Base-by-base conservation (phyloP, 441 rosid species). In the Arabidopsis lyrata region DNA sequence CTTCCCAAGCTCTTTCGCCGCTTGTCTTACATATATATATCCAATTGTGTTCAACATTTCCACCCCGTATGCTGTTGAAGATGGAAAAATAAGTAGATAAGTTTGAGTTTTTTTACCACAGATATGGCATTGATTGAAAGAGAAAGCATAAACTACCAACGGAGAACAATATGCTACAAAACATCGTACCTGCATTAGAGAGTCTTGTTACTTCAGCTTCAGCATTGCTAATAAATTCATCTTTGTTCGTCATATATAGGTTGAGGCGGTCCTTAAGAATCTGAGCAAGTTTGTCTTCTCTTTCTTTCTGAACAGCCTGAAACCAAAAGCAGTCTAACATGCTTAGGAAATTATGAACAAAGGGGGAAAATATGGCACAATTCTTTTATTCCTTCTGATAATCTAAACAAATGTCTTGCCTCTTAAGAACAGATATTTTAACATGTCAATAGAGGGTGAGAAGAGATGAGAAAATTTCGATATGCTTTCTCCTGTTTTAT, bases 1-100 rank as follows among this genome's bases (percentile, higher is more conserved):
- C 83, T 92, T 95, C 44, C 99, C 99, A 39, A 95, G 97, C 84
- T 95, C 99, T 84, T 90, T 95, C 20, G 99, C 99, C 8, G 97
- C 93, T 80, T 90, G 97, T 77, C 99, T 85, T 70, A 70, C 90
- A 78, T 95, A 95, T 65, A 95, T 92, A 74, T 93, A 93, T 44
- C 97, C 99, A 70, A 95, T 95, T 73, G 99, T 95, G 83, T 86
- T 92, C 85, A 95, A 67, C 97, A 95, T 95, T 77, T 86, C 99
- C 77, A 84, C 91, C 61, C 99, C 99, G 79, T 92, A 92, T 54
- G 99, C 99, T 95, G 92, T 78, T 60, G 60, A 49, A 57, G 22
- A 68, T 5, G 47, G 47, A 54, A 54, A 54, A 2, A 73, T 2
- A 42, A 65, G n/a, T 22, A 61, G 54, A 12, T 54, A 29, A 72